These are phyloP conservation scores for Brassica cretica DNA, from an alignment of 345 rosid genomes.

Conservation along the genomic window DNA sequence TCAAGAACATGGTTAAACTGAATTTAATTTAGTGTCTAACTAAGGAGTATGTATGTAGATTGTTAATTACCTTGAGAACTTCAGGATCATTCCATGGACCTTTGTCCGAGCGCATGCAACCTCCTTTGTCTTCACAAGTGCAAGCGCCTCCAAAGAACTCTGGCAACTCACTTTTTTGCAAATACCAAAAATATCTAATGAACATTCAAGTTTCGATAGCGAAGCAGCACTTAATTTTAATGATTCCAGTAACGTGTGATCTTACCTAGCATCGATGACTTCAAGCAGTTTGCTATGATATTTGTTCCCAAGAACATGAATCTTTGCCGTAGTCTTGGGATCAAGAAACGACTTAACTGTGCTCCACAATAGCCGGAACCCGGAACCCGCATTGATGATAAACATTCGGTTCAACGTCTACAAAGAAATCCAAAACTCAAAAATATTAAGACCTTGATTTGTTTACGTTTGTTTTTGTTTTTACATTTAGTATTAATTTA, in stretches of 20 bases:
- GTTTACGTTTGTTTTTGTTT: neutral
- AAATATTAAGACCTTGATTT: neutral
- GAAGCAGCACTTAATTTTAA: neutral
- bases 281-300: slow-evolving; percentile 94
- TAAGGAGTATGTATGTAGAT: neutral
- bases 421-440: slow-evolving; percentile 14
- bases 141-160: slow-evolving; percentile 93
- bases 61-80: slow-evolving; percentile 63
- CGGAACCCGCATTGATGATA: slow-evolving; percentile 94
- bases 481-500: neutral
- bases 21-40: neutral
- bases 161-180: slow-evolving; percentile 80
- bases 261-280: slow-evolving; percentile 82
- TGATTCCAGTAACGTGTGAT: neutral
- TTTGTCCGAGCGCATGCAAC: slow-evolving; percentile 95
- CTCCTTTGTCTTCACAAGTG: slow-evolving; percentile 87
- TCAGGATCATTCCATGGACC: slow-evolving; percentile 99
- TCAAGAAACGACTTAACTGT: slow-evolving; percentile 86
- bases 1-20: neutral
- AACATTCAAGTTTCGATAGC: neutral
- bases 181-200: neutral
- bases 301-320: slow-evolving; percentile 97
- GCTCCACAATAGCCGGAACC: slow-evolving; percentile 93
- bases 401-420: slow-evolving; percentile 95
- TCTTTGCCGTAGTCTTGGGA: slow-evolving; percentile 86